Evolutionary conservation across 257 asterid genomes (phyloP), one percentile per base, ranked within the genome.

Genomic region (Przewalskia tangutica): DNA sequence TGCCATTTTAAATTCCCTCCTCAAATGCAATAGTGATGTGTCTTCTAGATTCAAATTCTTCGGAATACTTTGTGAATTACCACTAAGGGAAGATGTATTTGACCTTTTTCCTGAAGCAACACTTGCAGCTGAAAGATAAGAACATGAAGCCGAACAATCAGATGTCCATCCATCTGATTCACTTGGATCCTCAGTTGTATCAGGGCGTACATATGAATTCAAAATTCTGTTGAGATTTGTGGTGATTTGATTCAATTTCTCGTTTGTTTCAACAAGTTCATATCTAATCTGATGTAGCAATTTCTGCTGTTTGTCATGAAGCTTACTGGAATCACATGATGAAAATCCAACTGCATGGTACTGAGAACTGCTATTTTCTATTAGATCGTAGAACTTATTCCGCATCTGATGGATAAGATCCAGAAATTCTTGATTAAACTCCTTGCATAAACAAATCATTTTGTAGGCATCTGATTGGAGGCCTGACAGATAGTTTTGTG

Each of bases 61-160:
- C 32, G 8, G 59, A 20, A 32, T 17, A 60, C 77, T 58, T 66
- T 70, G 70, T 20, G 84, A 75, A 12, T 34, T 34, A 79, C 60
- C 82, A 44, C 83, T 85, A 77, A 42, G 16, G 63, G 85, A 44
- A 77, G 60, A 60, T 59, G 56, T 40, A 23, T 38, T 62, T 81
- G 86, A 78, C 50, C 80, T 80, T 73, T 59, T 81, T 59, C 51
- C 73, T 64, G 85, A 75, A 54, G 82, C 86, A 75, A 84, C 83
- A 77, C 83, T 85, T 67, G 60, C 83, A 78, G 82, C 85, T 82
- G 88, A 89, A 23, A 85, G 77, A 79, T 82, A 40, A 62, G 89
- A 84, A 81, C 81, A 82, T 62, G 90, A 87, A 83, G 81, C 76
- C 65, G 86, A 84, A 85, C 81, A 84, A 56, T 86, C 89, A 75